Percentiles rank a stretch among this genome's conserved stretches.
Evolutionary conservation across 1,139 yeast genomes (phyloP).

Genomic region (Candida dubliniensis): DNA sequence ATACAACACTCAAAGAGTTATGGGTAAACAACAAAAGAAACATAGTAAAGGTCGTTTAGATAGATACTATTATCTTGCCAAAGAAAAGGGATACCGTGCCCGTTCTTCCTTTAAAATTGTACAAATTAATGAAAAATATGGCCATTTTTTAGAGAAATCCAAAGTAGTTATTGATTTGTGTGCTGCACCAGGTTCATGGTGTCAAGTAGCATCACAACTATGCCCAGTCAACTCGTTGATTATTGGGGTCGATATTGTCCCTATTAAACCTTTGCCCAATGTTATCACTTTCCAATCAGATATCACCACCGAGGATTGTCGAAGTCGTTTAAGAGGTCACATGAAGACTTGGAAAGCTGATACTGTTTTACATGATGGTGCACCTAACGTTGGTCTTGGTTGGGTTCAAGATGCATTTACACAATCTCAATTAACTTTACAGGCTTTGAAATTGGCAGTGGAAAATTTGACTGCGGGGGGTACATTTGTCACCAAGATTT

Average conservation of each 20-base stretch:
- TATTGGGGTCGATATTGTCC: slow-evolving; percentile 97
- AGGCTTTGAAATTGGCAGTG: slow-evolving; percentile 91
- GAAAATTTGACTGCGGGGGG: slow-evolving; percentile 92
- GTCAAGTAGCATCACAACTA: slow-evolving; percentile 94
- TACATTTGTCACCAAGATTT: slow-evolving; percentile 93
- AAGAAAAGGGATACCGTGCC: slow-evolving; percentile 97
- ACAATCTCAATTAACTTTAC: slow-evolving; percentile 92
- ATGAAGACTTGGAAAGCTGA: slow-evolving; percentile 99
- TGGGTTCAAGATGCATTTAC: slow-evolving; percentile 99
- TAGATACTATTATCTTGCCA: slow-evolving; percentile 92
- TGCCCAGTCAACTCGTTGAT: slow-evolving; percentile 92
- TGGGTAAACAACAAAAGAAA: slow-evolving; percentile 96
- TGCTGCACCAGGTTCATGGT: slow-evolving; percentile 99
- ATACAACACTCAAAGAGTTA: too few species aligned
- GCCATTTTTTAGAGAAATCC: slow-evolving; percentile 93
- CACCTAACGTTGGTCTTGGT: slow-evolving; percentile 98
- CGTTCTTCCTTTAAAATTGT: slow-evolving; percentile 96
- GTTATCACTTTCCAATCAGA: slow-evolving; percentile 94
- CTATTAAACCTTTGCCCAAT: slow-evolving; percentile 91
- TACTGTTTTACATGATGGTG: slow-evolving; percentile 98
- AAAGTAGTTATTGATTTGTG: slow-evolving; percentile 96
- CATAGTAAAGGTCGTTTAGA: slow-evolving; percentile 99
- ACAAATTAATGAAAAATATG: slow-evolving; percentile 94
- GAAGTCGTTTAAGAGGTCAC: slow-evolving; percentile 89
- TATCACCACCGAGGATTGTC: slow-evolving; percentile 96